Evolutionary conservation across 371 early-diverging fungal species (phyloP), one percentile per base, ranked within the genome.

Genomic region (Actinomortierella wolfii): DNA sequence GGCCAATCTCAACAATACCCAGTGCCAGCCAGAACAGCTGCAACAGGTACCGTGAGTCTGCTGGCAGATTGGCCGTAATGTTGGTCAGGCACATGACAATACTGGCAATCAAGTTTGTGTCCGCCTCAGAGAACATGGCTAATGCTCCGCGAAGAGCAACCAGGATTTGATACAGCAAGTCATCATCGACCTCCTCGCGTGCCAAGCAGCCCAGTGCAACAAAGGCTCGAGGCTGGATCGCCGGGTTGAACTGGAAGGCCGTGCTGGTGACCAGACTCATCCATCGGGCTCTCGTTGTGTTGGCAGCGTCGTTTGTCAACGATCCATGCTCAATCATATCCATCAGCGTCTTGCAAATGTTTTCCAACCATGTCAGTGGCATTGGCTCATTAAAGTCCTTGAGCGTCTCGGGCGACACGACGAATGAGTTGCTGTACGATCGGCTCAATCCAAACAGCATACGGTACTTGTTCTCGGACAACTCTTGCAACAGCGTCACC

Each of bases 201-300:
- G 95, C 92, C 25, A 97, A 81, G 50, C 90, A 90, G 9, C 97
- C 97, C 21, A 97, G 80, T 5, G 92, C 88, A 17, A 96, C 91
- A 80, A 97, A 97, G 0, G 96, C 92, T 23, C 97, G 88, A 0
- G 96, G 97, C 74, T 97, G 97, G 34, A 95, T 85, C 0, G 94
- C 93, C 9, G 92, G 94, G 65, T 96, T 95, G 77, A 90, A 91
- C 61, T 94, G 93, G 87, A 97, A 97, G 0, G 96, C 94, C 20
- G 92, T 92, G 48, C 92, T 90, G 0, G 95, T 88, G 4, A 95
- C 90, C 56, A 97, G 77, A 45, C 93, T 87, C 85, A 95, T 92
- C 95, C 95, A 96, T 50, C 95, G 81, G 11, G 95, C 87, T 55
- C 94, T 88, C 89, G 95, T 93, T 14, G 82, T 84, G 68, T 90